Base-by-base conservation (phyloP, 371 early-diverging fungal species). In the Saksenaea vasiformis region DNA sequence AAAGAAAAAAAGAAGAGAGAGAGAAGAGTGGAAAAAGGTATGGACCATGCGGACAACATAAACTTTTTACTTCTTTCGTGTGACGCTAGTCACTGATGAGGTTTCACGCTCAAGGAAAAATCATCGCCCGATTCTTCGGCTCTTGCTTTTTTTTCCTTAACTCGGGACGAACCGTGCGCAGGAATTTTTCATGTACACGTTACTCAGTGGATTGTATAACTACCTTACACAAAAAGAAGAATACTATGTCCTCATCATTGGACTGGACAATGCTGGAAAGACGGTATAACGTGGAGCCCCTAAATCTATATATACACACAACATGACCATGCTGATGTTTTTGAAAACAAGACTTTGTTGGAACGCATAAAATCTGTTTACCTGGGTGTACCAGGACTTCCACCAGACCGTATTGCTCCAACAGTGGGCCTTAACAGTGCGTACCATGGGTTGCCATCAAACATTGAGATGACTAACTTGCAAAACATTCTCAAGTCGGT, bases 221-320 rank as follows among this genome's bases (percentile, higher is more conserved):
- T 87, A 93, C 65, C 79, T 91, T 53, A 94, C 93, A 35, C 85
- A 89, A 54, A 90, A 88, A 69, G 95, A 96, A 77, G 95, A 95
- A 67, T 98, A 88, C 77, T 93, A 89, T 65, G 89, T 96, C n/a
- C 83, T 98, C 27, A 92, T 98, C 61, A 83, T 98, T 31, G 98
- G 98, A 9, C 88, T 97, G 24, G 97, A 97, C 70, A 94, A 95
- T 78, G 93, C 97, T 17, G 98, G 98, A 56, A 98, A 98, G 80
- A 96, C 98, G 28, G 94, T 93, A 84, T 68, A 68, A 66, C 14
- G 19, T 11, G 44, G 14, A 36, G 9, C 56, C 11, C 14, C 47
- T 62, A 47, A 22, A 61, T 59, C 31, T 58, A 36, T 3, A 26
- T 37, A 28, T 9, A n/a, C 58, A 17, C 11, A 3, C n/a, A n/a